phyloP scores from a whole-genome alignment of 305 asterid species.

The Solanum hybrid region DNA sequence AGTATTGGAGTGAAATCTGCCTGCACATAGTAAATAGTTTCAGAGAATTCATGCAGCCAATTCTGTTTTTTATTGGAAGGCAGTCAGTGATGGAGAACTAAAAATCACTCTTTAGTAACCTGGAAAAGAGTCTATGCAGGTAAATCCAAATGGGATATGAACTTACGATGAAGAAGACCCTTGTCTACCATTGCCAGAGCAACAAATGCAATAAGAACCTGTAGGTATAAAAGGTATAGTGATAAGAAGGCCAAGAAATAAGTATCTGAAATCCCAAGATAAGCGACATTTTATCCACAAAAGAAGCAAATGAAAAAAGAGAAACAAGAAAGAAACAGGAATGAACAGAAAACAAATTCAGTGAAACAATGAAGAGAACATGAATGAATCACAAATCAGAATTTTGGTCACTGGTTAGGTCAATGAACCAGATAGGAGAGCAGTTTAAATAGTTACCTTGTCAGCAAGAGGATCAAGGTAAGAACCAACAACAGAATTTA shows the following conservation, averaged over 20 bases:
- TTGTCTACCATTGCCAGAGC: constrained; percentile 86
- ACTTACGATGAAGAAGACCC: constrained; percentile 80
- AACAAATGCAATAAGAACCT: constrained; percentile 85
- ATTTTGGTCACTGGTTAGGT: constrained; percentile 4
- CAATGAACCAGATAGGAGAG: background rate
- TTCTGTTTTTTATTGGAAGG: background rate
- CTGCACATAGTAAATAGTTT: background rate
- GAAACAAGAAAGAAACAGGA: background rate
- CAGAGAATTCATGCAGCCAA: background rate
- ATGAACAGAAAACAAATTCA: background rate
- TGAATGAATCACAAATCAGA: background rate
- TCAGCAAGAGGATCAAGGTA: constrained; percentile 99
- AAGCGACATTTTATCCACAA: background rate
- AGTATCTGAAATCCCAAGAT: background rate
- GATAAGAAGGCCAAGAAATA: background rate
- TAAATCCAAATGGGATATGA: background rate
- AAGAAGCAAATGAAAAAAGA: background rate
- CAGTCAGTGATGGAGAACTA: background rate
- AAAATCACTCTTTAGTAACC: background rate
- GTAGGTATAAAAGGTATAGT: background rate
- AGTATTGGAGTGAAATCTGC: background rate
- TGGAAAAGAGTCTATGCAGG: background rate
- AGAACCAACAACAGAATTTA: constrained; percentile 87
- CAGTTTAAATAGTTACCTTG: constrained; percentile 42
- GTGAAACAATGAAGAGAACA: background rate